These are phyloP conservation scores for Sporothrix schenckii DNA, from an alignment of 2,329 filamentous ascomycete genomes.

Conservation along the genomic window DNA sequence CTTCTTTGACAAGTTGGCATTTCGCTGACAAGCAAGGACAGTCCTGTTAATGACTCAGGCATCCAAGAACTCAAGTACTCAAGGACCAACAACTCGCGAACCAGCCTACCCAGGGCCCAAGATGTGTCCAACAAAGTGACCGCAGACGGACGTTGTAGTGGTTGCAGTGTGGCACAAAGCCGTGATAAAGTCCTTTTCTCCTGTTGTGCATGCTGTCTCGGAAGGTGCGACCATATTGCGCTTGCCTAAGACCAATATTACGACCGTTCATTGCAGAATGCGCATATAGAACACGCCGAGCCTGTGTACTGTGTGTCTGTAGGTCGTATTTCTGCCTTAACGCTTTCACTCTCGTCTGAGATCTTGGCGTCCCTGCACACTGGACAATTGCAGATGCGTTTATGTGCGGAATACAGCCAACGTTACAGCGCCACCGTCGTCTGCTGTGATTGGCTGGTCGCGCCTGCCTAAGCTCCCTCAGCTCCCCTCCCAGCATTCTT, in stretches of 20 bases:
- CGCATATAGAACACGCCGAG: background rate
- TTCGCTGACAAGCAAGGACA: too few relatives aligned
- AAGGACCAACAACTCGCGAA: too few relatives aligned
- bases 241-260: background rate
- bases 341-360: background rate
- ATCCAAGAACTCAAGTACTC: too few relatives aligned
- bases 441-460: conserved; percentile 1
- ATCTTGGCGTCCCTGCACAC: background rate
- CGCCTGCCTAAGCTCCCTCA: background rate
- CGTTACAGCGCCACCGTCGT: conserved; percentile 1
- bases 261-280: background rate
- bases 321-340: background rate
- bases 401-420: background rate
- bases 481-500: background rate
- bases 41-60: too few relatives aligned
- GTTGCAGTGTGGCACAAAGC: background rate
- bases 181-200: background rate
- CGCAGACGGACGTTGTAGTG: background rate
- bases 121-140: too few relatives aligned
- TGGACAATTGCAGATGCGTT: background rate
- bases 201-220: conserved; percentile 15
- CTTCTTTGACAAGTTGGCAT: background rate
- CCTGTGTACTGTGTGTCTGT: background rate
- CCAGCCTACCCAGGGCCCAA: too few relatives aligned
- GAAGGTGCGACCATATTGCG: conserved; percentile 19